Evolutionary conservation across 345 rosid species (phyloP), one percentile per base, ranked within the genome.

Genomic region (Aegle marmelos): DNA sequence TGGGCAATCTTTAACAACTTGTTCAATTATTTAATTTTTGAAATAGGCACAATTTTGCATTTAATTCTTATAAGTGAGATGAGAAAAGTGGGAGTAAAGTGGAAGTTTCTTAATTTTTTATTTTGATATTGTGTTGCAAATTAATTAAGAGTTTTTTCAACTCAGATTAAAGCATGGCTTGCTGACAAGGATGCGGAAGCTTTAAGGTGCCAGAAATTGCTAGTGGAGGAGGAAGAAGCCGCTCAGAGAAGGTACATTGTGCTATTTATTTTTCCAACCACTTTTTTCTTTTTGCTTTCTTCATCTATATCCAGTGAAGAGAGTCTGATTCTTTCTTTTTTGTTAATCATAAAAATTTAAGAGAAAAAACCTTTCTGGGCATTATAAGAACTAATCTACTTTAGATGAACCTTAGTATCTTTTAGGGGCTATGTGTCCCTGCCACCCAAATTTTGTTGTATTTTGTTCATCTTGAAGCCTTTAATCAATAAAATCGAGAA

Each of bases 211-310:
- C 97, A 97, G 88, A 91, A 93, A 79, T 83, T 92, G 85, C 89
- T 94, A 34, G 88, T 97, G 82, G 98, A 94, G 85, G 99, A 97
- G 85, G 98, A 97, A 87, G 99, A 94, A 88, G 97, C 97, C 79
- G 93, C 95, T 58, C 95, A 80, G 80, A 91, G 89, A 86, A 97
- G 97, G 99, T 94, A 79, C 34, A 50, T 76, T 73, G 50, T 78
- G 34, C 57, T 16, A 67, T 48, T 36, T 54, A 28, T 36, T 34
- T 48, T 76, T 31, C 30, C 3, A n/a, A n/a, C 63, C 30, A 4
- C 25, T 33, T 54, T 36, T 9, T 3, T 13, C 6, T 1, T 75
- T 33, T 64, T 22, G 25, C 59, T 61, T 45, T 50, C 31, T 50
- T 2, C 24, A 50, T 28, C 58, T 22, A 59, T 45, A 57, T 30